Conservation (phyloP, 2,329 filamentous ascomycete genomes). For the Pyrenophora graminea region DNA sequence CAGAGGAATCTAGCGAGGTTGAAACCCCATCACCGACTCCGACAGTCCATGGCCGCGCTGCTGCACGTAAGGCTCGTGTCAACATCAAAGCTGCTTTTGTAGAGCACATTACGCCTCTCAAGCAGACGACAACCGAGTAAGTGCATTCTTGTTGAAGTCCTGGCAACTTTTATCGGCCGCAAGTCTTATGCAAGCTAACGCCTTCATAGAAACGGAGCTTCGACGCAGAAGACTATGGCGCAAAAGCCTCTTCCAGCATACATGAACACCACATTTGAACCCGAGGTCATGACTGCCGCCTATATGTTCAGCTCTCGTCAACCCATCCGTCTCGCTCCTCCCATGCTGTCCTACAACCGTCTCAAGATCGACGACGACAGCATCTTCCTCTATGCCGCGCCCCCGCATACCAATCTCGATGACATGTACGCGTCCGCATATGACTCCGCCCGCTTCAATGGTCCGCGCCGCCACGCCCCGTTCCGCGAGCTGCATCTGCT, state of each 20-base stretch:
- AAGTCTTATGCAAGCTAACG: background rate
- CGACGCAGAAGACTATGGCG: no score
- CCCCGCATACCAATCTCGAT: background rate
- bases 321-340: slow-evolving; percentile 20
- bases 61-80: slow-evolving; percentile 17
- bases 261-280: no score
- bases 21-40: background rate
- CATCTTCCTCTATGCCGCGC: slow-evolving; percentile 23
- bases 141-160: background rate
- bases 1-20: slow-evolving; percentile 6
- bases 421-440: slow-evolving; percentile 23
- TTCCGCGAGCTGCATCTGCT: slow-evolving; percentile 36
- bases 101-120: background rate
- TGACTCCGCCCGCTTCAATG: slow-evolving; percentile 22
- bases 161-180: background rate
- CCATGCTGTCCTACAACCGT: slow-evolving; percentile 21
- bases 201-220: no score
- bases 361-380: slow-evolving; percentile 22
- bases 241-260: no score
- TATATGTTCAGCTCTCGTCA: slow-evolving; percentile 6
- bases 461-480: slow-evolving; percentile 23
- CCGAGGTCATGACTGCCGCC: slow-evolving; percentile 12
- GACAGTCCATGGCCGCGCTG: slow-evolving; percentile 6
- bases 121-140: background rate
- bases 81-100: slow-evolving; percentile 10